Percentiles rank a stretch among this genome's conserved stretches.
These are phyloP conservation scores for Oropetium thomaeum DNA, from an alignment of 176 grass and related monocot genomes.

Conservation along the genomic window DNA sequence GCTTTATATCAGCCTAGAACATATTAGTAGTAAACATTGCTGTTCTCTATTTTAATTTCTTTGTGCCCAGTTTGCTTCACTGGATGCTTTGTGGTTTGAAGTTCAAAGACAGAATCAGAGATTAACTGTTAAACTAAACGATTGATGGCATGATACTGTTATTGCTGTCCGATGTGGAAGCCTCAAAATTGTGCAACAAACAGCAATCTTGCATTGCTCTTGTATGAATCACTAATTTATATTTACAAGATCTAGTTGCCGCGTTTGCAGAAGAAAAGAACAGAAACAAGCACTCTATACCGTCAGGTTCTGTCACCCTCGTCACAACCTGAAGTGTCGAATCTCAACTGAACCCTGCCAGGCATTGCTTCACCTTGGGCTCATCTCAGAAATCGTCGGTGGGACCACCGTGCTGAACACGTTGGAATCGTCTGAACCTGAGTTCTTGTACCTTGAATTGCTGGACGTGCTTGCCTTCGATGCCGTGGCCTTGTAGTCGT, in stretches of 20 bases:
- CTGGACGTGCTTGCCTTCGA: constrained; percentile 44
- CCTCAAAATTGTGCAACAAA: constrained; percentile 13
- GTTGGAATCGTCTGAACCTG: constrained; percentile 20
- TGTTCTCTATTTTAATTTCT: constrained; percentile 14
- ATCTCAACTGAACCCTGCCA: neutral
- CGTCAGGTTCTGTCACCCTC: neutral
- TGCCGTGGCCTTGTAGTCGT: constrained; percentile 31
- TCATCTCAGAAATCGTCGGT: constrained; percentile 37
- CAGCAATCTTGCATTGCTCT: constrained; percentile 31
- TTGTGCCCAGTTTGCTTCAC: neutral
- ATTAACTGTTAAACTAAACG: constrained; percentile 11
- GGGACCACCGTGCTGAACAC: constrained; percentile 43
- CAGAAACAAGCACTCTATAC: constrained; percentile 4
- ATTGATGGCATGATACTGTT: neutral
- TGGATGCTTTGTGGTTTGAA: constrained; percentile 1
- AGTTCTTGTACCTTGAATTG: constrained; percentile 37
- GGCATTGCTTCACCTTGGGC: constrained; percentile 48
- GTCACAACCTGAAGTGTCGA: neutral
- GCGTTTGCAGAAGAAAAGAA: neutral
- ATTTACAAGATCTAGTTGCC: constrained; percentile 41
- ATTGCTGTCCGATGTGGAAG: neutral
- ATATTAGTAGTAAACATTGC: constrained; percentile 31
- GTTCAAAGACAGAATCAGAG: neutral
- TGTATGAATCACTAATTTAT: constrained; percentile 32
- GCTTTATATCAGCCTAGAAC: constrained; percentile 30